phyloP scores from a whole-genome alignment of 768 basidiomycete species.

The Tulasnella sp. region DNA sequence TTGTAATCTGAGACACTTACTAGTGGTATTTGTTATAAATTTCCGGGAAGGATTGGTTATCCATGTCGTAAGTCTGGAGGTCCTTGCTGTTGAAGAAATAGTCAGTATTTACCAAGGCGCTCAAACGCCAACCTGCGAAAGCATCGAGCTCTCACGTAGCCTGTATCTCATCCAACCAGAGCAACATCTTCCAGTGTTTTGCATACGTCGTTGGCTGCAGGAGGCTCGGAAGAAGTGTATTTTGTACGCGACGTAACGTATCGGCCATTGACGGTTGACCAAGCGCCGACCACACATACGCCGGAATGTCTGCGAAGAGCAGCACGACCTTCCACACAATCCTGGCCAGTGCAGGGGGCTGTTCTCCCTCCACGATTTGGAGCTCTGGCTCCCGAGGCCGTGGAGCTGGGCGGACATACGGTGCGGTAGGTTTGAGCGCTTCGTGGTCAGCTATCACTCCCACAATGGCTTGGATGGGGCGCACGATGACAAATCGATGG shows the following conservation, averaged over 20 bases:
- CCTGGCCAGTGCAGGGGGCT: slow-evolving; percentile 33
- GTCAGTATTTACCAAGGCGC: too few relatives aligned
- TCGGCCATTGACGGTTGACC: slow-evolving; percentile 20
- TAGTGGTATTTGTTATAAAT: not conserved
- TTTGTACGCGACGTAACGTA: slow-evolving; percentile 22
- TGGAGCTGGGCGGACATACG: slow-evolving; percentile 28
- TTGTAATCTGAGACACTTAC: not conserved
- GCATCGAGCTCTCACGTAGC: not conserved
- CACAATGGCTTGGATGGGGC: slow-evolving; percentile 11
- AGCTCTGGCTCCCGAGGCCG: slow-evolving; percentile 4
- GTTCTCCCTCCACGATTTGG: slow-evolving; percentile 31
- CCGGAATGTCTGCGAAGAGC: slow-evolving; percentile 34
- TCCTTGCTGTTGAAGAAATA: not conserved
- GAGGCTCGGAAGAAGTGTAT: slow-evolving; percentile 29
- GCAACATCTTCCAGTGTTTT: slow-evolving; percentile 34
- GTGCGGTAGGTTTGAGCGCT: slow-evolving; percentile 34
- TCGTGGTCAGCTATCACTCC: slow-evolving; percentile 32
- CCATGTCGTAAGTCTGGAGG: not conserved
- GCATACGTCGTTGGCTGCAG: slow-evolving; percentile 32
- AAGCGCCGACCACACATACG: slow-evolving; percentile 26
- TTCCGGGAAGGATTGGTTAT: not conserved
- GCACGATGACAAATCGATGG: slow-evolving; percentile 7
- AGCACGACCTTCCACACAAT: slow-evolving; percentile 33
- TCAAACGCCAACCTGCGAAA: slow-evolving; percentile 11
- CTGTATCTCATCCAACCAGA: slow-evolving; percentile 37